Evolutionary conservation across 805 yeast genomes (phyloP), one percentile per base, ranked within the genome.

Genomic region (Brettanomyces custersianus): DNA sequence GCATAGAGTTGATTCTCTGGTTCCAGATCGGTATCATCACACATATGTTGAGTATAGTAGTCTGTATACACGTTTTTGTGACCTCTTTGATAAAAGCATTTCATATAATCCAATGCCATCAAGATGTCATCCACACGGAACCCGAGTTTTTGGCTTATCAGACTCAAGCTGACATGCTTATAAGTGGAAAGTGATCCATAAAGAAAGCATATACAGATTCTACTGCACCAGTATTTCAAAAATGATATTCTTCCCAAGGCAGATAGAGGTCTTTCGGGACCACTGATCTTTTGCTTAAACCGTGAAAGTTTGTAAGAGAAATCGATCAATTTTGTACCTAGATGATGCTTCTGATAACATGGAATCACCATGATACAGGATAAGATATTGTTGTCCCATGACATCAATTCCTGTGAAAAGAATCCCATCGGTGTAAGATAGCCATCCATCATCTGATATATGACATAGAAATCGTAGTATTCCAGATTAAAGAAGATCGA

Each of bases 291-390:
- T 21, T 73, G 75, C 29, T 82, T 83, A 12, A 68, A 69, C 27
- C 73, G 62, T 0, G 95, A 85, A 16, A 88, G 54, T 21, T 69
- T 77, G 51, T 90, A 92, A 26, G 94, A 84, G 45, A 86, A 83
- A 41, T 85, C 85, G 12, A 92, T 84, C 27, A 92, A 54, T 9
- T 85, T 62, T 4, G 85, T 75, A 0, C 97, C 98, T 19, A 88
- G 55, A 6, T 75, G 79, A 28, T 70, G 68, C 39, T 85, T 66
- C 54, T 90, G 97, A 54, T 76, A 92, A 3, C 96, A 96, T 1
- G 98, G 98, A 42, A 92, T 83, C 4, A 86, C 76, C 44, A 92
- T 67, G 10, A 92, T 82, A 52, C 97, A 92, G 0, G 96, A 96
- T 26, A 92, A 62, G 52, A 90, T 92, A 54, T 88, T 84, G 35